phyloP scores from a whole-genome alignment of 148 eudicot species.

The Persicaria tinctoria region DNA sequence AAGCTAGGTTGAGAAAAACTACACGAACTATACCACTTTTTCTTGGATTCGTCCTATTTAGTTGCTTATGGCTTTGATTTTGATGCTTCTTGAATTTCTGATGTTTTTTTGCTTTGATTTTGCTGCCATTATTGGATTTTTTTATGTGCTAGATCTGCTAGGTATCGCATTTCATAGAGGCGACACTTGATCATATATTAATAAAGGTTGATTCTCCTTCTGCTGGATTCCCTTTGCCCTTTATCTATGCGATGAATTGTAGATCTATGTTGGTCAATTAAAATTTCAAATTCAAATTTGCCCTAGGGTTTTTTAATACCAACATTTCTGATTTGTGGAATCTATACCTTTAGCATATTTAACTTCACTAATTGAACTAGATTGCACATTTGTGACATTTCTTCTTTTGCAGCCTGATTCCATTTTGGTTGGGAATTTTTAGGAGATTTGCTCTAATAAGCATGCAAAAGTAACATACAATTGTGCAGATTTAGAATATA shows the following conservation, averaged over 20 bases:
- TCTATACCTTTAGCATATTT: constrained; percentile 1
- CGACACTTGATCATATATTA: too few species aligned
- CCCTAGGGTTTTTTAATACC: constrained; percentile 11
- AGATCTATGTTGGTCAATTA: constrained; percentile 11
- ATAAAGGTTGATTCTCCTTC: too few species aligned
- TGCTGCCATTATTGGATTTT: too few species aligned
- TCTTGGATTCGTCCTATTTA: too few species aligned
- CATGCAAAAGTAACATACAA: not conserved
- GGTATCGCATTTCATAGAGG: too few species aligned
- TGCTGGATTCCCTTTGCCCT: not conserved
- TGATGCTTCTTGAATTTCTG: too few species aligned
- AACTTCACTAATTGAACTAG: constrained; percentile 6
- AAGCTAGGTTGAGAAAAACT: too few species aligned
- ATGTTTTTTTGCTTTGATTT: too few species aligned
- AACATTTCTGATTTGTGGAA: not conserved
- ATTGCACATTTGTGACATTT: not conserved
- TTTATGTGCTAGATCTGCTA: too few species aligned
- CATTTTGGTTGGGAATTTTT: not conserved
- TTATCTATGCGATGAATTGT: not conserved
- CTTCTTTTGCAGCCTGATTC: constrained; percentile 6
- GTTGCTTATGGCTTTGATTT: too few species aligned
- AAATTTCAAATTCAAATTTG: not conserved
- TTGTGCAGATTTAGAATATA: too few species aligned
- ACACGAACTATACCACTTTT: too few species aligned
- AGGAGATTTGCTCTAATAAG: not conserved